Conservation (phyloP, 495 filamentous ascomycete species). For the Penicillium verhagenii region DNA sequence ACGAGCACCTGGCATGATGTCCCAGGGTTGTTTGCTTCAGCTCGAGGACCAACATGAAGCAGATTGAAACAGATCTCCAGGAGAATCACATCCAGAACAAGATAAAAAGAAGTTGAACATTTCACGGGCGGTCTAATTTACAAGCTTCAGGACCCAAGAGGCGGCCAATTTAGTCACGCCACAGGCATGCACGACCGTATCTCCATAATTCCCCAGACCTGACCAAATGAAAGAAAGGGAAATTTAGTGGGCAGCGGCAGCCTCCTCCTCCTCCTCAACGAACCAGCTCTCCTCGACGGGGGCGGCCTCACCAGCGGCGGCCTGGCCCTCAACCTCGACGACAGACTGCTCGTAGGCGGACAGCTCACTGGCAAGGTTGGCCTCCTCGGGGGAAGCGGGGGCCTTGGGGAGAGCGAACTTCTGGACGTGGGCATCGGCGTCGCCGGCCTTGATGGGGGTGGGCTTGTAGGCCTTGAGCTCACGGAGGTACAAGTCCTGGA, state of each 20-base stretch:
- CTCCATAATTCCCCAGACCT: constrained; percentile 35
- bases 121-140: constrained; percentile 49
- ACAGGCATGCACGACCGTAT: constrained; percentile 24
- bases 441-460: constrained; percentile 74
- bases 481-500: constrained; percentile 95
- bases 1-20: background rate
- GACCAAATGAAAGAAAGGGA: constrained; percentile 27
- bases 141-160: constrained; percentile 40
- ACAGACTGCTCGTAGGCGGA: constrained; percentile 89
- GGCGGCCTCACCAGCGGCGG: constrained; percentile 51
- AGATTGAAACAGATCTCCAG: background rate
- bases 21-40: background rate
- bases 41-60: background rate
- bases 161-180: constrained; percentile 26
- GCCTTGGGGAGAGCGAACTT: constrained; percentile 77
- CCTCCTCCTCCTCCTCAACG: constrained; percentile 61
- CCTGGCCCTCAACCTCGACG: constrained; percentile 92
- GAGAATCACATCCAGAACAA: constrained; percentile 11
- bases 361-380: constrained; percentile 83
- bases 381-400: constrained; percentile 86
- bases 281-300: constrained; percentile 70
- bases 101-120: constrained; percentile 32
- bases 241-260: constrained; percentile 48
- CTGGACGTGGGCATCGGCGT: constrained; percentile 87
- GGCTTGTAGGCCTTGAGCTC: constrained; percentile 94